Conservation (phyloP, 192 early-diverging fungal genomes). For the Cladochytrium replicatum region DNA sequence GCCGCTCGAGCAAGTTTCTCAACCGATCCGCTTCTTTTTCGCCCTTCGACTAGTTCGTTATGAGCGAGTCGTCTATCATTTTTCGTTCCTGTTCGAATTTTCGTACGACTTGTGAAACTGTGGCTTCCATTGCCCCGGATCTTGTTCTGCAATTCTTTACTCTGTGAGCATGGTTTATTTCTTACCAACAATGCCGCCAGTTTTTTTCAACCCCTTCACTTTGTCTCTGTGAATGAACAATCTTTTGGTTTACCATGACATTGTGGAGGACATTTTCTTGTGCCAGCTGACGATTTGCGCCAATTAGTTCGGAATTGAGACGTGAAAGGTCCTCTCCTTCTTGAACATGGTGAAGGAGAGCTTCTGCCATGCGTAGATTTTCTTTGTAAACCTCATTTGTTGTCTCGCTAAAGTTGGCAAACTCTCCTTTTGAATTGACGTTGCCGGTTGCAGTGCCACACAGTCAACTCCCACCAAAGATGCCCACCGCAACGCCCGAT, state of each 20-base stretch:
- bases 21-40: conserved; percentile 1
- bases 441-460: no score
- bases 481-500: conserved; percentile 38
- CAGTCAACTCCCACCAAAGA: no score
- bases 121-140: conserved; percentile 11
- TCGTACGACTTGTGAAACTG: conserved; percentile 13
- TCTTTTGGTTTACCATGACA: conserved; percentile 19
- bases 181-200: not conserved
- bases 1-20: conserved; percentile 8
- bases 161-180: conserved; percentile 1
- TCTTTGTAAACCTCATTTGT: conserved; percentile 19
- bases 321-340: conserved; percentile 11
- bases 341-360: conserved; percentile 8
- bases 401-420: conserved; percentile 13
- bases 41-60: conserved; percentile 18
- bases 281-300: not conserved
- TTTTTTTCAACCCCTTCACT: conserved; percentile 7
- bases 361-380: conserved; percentile 21
- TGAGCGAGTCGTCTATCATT: conserved; percentile 14
- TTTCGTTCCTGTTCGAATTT: conserved; percentile 25
- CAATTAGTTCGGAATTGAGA: conserved; percentile 5
- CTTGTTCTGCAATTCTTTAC: conserved; percentile 8
- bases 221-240: conserved; percentile 18
- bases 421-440: conserved; percentile 17
- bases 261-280: conserved; percentile 19